A percentile compares a stretch with the other conserved stretches of the same genome.
Conservation (phyloP, 2,329 filamentous ascomycete species). For the Cytospora piceicola region DNA sequence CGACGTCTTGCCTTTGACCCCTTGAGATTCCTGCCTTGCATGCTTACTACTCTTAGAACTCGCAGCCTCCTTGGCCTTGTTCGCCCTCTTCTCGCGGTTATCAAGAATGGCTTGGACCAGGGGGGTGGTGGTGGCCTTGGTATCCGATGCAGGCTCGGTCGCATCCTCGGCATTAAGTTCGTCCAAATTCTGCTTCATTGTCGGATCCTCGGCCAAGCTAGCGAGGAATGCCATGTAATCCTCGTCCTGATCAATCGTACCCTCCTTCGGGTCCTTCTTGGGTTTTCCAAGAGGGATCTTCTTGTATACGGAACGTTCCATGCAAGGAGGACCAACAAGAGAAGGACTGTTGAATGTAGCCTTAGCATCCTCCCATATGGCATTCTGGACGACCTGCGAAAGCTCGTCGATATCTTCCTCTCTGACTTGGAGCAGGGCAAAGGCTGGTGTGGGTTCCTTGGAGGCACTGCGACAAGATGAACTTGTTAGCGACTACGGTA, state of each 20-base stretch:
- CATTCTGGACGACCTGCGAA: constrained; percentile 69
- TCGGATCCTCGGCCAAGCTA: constrained; percentile 72
- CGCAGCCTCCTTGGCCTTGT: constrained; percentile 62
- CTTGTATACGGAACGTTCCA: constrained; percentile 84
- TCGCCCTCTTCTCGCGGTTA: constrained; percentile 89
- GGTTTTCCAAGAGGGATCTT: constrained; percentile 77
- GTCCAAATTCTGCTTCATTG: constrained; percentile 50
- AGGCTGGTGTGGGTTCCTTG: constrained; percentile 79
- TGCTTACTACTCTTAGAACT: constrained; percentile 61
- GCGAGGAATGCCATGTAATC: constrained; percentile 95
- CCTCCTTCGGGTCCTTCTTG: constrained; percentile 81
- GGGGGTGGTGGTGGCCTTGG: constrained; percentile 79
- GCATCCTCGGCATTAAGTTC: constrained; percentile 53
- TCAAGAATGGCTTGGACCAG: constrained; percentile 72
- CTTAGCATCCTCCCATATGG: constrained; percentile 80
- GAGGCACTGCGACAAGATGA: constrained; percentile 61
- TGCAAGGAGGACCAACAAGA: constrained; percentile 75
- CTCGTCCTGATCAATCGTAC: constrained; percentile 93
- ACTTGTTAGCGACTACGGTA: constrained; percentile 10
- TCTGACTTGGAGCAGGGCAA: constrained; percentile 82
- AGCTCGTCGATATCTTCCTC: constrained; percentile 70
- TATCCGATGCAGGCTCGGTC: constrained; percentile 53
- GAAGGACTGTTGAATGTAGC: constrained; percentile 73
- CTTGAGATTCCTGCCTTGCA: constrained; percentile 56
- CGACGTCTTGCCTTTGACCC: constrained; percentile 51